Conservation (phyloP, 805 yeast species). For the Scheffersomyces lignosus region DNA sequence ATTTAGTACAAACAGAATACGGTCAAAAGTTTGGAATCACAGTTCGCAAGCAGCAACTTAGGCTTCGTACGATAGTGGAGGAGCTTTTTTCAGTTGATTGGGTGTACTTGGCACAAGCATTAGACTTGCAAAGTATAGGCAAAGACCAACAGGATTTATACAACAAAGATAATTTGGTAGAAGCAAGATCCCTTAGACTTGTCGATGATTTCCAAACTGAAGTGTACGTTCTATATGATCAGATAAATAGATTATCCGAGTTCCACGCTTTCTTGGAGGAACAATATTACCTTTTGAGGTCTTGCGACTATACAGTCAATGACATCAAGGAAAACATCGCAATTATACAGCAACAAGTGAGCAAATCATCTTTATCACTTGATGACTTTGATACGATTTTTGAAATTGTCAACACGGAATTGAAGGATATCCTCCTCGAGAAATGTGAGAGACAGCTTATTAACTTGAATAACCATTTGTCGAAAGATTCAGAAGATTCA, state of each 20-base stretch:
- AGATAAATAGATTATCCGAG: slow-evolving; percentile 15
- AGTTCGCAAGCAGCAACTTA: slow-evolving; percentile 31
- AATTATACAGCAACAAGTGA: slow-evolving; percentile 14
- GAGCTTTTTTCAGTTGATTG: slow-evolving; percentile 47
- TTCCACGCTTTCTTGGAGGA: slow-evolving; percentile 16
- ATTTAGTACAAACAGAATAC: slow-evolving; percentile 24
- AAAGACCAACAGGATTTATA: slow-evolving; percentile 26
- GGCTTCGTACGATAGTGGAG: slow-evolving; percentile 32
- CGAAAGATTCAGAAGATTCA: neutral
- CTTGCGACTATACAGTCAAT: slow-evolving; percentile 13
- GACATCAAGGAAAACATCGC: slow-evolving; percentile 10
- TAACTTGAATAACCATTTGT: slow-evolving; percentile 1
- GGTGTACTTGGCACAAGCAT: slow-evolving; percentile 51
- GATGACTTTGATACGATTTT: slow-evolving; percentile 18
- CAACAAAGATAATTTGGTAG: slow-evolving; percentile 26
- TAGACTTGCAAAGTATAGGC: slow-evolving; percentile 41
- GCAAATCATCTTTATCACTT: slow-evolving; percentile 15
- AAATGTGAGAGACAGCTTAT: slow-evolving; percentile 18
- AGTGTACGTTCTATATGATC: slow-evolving; percentile 19
- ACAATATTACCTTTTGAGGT: slow-evolving; percentile 13
- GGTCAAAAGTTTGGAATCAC: slow-evolving; percentile 45
- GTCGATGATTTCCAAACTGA: slow-evolving; percentile 24
- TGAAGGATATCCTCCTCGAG: slow-evolving; percentile 16
- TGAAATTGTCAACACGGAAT: slow-evolving; percentile 22
- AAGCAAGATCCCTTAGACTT: slow-evolving; percentile 21